Evolutionary conservation across 2,329 filamentous ascomycete genomes (phyloP).

Genomic region (Fusarium algeriense): DNA sequence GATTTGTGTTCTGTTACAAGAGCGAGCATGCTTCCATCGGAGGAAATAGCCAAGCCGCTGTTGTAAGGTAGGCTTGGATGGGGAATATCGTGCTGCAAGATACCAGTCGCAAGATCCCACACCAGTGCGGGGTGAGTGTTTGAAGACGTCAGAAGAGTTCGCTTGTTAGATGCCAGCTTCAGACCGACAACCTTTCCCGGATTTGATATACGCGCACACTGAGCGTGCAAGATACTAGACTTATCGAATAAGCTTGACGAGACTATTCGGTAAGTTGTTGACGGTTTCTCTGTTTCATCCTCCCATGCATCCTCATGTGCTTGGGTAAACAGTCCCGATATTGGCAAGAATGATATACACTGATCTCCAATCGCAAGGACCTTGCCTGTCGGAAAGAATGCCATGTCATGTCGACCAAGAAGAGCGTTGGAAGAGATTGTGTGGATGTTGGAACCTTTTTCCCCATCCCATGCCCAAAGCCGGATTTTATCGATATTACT

Average conservation of each 20-base stretch:
- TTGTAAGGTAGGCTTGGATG: too few species aligned
- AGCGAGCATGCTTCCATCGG: background rate
- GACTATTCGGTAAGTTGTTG: background rate
- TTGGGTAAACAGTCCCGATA: background rate
- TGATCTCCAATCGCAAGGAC: background rate
- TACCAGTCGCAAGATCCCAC: background rate
- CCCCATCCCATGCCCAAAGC: background rate
- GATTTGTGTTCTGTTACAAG: background rate
- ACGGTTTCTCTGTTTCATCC: background rate
- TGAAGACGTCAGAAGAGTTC: background rate
- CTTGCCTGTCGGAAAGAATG: background rate
- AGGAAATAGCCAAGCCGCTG: background rate
- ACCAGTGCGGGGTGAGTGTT: background rate
- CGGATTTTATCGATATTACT: background rate
- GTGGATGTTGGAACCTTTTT: background rate
- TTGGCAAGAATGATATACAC: background rate
- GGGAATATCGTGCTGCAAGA: background rate
- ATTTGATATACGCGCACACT: background rate
- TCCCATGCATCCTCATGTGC: background rate
- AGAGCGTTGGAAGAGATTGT: background rate
- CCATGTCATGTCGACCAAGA: accelerated
- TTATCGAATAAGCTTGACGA: background rate
- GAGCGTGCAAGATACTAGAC: background rate
- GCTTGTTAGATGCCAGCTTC: background rate
- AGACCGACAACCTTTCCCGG: background rate